A percentile compares a stretch with the other conserved stretches of the same genome.
These are phyloP conservation scores for Hypsizygus marmoreus DNA, from an alignment of 768 basidiomycete genomes.

Conservation along the genomic window DNA sequence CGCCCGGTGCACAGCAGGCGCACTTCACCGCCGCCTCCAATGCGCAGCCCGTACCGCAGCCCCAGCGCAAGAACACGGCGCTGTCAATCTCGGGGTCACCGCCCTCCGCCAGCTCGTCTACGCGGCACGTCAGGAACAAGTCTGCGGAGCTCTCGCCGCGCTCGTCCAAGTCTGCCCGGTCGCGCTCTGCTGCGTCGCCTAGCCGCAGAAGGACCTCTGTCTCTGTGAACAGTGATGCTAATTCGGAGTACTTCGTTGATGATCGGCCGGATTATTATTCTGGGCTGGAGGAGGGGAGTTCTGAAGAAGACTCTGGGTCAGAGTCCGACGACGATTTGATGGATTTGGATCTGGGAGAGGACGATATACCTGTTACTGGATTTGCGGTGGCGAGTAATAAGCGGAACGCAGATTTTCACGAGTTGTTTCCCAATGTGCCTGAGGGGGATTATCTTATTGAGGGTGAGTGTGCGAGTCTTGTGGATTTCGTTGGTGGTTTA, in stretches of 20 bases:
- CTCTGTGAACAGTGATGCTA: conserved; percentile 33
- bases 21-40: conserved; percentile 32
- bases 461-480: conserved; percentile 52
- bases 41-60: conserved; percentile 13
- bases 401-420: conserved; percentile 94
- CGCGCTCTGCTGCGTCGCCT: conserved; percentile 5
- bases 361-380: conserved; percentile 90
- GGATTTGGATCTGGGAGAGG: conserved; percentile 56
- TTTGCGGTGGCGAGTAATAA: conserved; percentile 97
- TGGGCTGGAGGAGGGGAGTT: conserved; percentile 38
- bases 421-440: conserved; percentile 84
- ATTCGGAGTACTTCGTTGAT: conserved; percentile 33
- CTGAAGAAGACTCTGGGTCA: conserved; percentile 31
- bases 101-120: conserved; percentile 26
- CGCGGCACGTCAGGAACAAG: conserved; percentile 26
- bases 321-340: conserved; percentile 36
- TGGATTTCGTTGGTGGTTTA: conserved; percentile 4
- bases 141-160: conserved; percentile 34
- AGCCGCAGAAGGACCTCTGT: no score
- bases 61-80: conserved; percentile 14
- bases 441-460: conserved; percentile 98
- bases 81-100: conserved; percentile 16
- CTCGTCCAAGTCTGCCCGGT: conserved; percentile 24
- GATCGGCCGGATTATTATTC: conserved; percentile 38
- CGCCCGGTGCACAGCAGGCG: conserved; percentile 48